A percentile compares a stretch with the other conserved stretches of the same genome.
Conservation (phyloP, 345 rosid genomes). For the Nasturtium officinale region DNA sequence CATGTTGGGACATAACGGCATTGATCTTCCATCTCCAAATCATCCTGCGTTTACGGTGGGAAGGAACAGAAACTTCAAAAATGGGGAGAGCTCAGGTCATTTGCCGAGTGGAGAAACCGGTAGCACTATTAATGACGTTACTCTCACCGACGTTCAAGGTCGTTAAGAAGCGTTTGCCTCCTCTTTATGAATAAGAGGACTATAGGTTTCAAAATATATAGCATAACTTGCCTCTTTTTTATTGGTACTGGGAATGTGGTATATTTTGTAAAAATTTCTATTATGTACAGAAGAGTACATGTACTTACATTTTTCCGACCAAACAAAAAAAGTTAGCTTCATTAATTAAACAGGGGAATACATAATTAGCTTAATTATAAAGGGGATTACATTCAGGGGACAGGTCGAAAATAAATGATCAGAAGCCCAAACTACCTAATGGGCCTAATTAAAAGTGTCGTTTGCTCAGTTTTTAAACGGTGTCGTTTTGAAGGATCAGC, state of each 20-base stretch:
- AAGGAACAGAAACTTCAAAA: slow-evolving; percentile 17
- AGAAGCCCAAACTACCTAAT: slow-evolving; percentile 37
- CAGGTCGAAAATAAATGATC: no score
- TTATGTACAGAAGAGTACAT: no score
- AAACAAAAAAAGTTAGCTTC: no score
- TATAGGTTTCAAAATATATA: neutral
- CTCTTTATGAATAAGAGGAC: neutral
- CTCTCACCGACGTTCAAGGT: slow-evolving; percentile 40
- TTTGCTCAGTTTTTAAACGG: neutral
- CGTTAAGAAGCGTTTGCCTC: slow-evolving; percentile 35
- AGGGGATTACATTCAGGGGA: no score
- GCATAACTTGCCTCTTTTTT: no score
- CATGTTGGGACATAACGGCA: slow-evolving; percentile 50
- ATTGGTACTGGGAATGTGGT: no score
- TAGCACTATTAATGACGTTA: slow-evolving; percentile 45
- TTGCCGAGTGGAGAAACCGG: slow-evolving; percentile 33
- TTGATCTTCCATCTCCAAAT: slow-evolving; percentile 50
- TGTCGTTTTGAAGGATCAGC: neutral
- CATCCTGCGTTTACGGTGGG: slow-evolving; percentile 55
- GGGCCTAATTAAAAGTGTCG: neutral
- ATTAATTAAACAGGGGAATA: no score
- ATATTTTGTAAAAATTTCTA: no score
- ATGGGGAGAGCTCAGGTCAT: slow-evolving; percentile 19
- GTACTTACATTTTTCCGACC: no score
- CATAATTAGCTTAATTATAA: no score